Conservation (phyloP, 2,329 filamentous ascomycete genomes). For the Podosphaera fusca region DNA sequence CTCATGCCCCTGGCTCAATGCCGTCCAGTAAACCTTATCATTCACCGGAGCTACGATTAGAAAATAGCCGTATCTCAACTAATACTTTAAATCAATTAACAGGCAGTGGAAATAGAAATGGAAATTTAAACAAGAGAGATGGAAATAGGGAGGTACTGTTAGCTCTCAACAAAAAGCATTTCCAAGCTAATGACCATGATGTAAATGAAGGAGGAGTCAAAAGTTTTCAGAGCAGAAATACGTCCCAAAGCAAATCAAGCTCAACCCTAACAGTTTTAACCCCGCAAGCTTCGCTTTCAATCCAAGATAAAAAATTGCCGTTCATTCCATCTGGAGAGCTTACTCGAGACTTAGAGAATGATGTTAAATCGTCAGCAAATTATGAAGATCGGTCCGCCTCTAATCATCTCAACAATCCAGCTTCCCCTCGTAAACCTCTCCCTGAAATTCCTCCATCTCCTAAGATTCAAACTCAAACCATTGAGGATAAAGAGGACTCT, state of each 20-base stretch:
- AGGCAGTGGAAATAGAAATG: constrained; percentile 32
- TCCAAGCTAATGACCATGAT: constrained; percentile 16
- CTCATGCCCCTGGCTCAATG: constrained; percentile 47
- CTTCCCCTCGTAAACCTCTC: constrained; percentile 28
- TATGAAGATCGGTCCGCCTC: constrained; percentile 1
- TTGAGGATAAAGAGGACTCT: background rate
- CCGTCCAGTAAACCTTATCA: constrained; percentile 49
- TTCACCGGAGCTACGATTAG: constrained; percentile 54
- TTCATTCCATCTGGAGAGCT: background rate
- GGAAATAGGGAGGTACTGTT: constrained; percentile 16
- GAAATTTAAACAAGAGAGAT: constrained; percentile 18
- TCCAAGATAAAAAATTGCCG: background rate
- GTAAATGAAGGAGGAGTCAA: constrained; percentile 15
- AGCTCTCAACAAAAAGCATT: constrained; percentile 15
- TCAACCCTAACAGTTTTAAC: background rate
- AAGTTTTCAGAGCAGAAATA: background rate
- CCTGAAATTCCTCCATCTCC: constrained; percentile 11
- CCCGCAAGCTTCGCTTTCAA: background rate
- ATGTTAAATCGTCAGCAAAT: constrained; percentile 6
- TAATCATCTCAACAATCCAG: background rate
- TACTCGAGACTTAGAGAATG: background rate
- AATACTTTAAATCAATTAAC: constrained; percentile 62
- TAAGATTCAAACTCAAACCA: background rate
- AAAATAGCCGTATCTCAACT: constrained; percentile 63
- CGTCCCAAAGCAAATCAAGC: background rate